phyloP scores from a whole-genome alignment of 257 asterid species.

The Solanum medicagineum region DNA sequence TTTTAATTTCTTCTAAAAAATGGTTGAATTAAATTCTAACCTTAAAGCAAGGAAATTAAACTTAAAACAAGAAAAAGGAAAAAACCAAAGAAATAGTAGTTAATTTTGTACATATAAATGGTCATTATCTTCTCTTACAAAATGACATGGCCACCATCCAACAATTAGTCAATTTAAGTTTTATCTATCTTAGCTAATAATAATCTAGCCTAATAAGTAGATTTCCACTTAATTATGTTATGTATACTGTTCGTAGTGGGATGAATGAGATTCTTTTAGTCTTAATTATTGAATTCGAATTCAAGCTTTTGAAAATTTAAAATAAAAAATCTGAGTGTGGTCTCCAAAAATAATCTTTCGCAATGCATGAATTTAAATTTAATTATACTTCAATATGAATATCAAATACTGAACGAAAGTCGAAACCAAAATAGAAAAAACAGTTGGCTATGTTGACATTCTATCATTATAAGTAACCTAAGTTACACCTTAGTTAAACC shows the following conservation, averaged over 20 bases:
- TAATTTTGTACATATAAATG: neutral
- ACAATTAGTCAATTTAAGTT: neutral
- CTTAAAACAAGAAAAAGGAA: neutral
- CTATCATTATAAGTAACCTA: neutral
- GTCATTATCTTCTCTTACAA: neutral
- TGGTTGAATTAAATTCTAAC: neutral
- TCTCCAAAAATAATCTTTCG: neutral
- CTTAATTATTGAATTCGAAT: no score
- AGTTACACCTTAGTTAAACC: neutral
- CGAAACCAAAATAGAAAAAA: neutral
- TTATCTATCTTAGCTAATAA: neutral
- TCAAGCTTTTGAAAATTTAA: no score
- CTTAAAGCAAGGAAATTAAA: neutral
- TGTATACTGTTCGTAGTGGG: no score
- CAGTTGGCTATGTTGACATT: neutral
- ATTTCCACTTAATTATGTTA: neutral
- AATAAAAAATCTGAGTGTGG: no score
- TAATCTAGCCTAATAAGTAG: neutral
- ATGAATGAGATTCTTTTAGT: no score
- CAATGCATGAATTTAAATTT: neutral
- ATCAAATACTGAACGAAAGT: fast-evolving
- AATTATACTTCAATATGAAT: neutral
- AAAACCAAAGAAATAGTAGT: neutral
- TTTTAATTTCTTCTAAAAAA: neutral
- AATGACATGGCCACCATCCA: neutral